Evolutionary conservation across 2,329 filamentous ascomycete species (phyloP), one percentile per base, ranked within the genome.

Genomic region (Apiospora hydei): DNA sequence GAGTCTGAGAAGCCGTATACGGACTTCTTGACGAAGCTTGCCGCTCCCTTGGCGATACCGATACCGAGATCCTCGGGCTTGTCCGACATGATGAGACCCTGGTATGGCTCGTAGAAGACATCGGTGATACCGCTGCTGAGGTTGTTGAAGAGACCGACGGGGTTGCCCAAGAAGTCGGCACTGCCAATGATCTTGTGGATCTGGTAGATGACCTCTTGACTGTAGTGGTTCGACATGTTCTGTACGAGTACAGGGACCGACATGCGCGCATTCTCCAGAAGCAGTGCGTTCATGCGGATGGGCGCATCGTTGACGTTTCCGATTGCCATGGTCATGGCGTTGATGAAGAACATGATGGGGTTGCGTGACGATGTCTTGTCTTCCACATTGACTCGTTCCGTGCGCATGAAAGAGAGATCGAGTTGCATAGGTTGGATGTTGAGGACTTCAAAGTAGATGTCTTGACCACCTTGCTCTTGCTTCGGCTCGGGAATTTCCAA

Each of bases 51-150:
- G 47, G 96, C 97, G 74, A 99, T 97, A 24, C 96, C 96, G 53
- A 97, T 87, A 26, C 96, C 97, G 71, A 99, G 91, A 76, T 99
- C 96, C 82, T 98, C 96, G 2, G 96, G 97, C 76, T 94, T 91
- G 81, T 99, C 96, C 0, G 95, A 97, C 88, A 97, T 94, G 81
- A 99, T 97, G 68, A 99, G 90, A 30, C 97, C 94, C 85, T 99
- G 96, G 84, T 99, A 99, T 49, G 96, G 96, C 81, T 99, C 97
- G 86, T 99, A 99, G 85, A 99, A 99, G 80, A 99, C 98, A 81
- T 98, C 96, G 26, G 94, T 95, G 70, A 99, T 94, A 77, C 97
- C 96, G 66, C 96, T 99, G 77, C 94, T 97, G 82, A 99, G 93
- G 80, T 96, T 99, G 85, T 97, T 98, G 90, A 99, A 99, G 61